Base-by-base conservation (phyloP, 345 rosid species). In the Ceriops decandra region DNA sequence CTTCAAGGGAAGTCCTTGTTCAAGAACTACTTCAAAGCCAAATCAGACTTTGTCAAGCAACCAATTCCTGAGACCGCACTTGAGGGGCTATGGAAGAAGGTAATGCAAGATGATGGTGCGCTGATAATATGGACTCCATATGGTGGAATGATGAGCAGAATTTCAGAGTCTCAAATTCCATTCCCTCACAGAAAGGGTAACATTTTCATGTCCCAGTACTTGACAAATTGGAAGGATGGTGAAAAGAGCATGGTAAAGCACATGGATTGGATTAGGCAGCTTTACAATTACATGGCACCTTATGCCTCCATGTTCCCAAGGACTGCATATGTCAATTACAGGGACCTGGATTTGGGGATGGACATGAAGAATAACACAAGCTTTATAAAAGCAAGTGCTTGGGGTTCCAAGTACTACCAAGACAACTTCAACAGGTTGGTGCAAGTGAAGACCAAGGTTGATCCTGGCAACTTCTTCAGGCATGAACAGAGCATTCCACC, bases 171-270 rank as follows among this genome's bases (percentile, higher is more conserved):
- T 0, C 76, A 64, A 7, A 85, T 75, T 7, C 91, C 93, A 0
- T 90, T 85, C 60, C 96, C 91, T 4, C 96, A 88, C 67, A 36
- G 93, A 52, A 79, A 68, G 8, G 92, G 95, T 3, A 76, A 33
- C 8, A 7, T 82, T 0, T 90, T 78, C 79, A 88, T 69, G 77
- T 74, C 87, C 65, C 85, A 80, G 36, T 85, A 87, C 21, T 5
- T 76, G 20, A 75, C 31, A 4, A 1, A 4, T 1, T 88, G 95
- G 91, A 62, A 66, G 56, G 82, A 80, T 0, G 77, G 61, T 0
- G 76, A 67, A 0, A 60, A 60, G 47, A 73, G 68, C 35, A 24
- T 71, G 4, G 11, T 68, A 5, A 54, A 30, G 63, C 72, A 75
- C 66, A 26, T 83, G 31, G 64, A 32, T 8, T 52, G 65, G 80